Base-by-base conservation (phyloP, 495 filamentous ascomycete genomes). In the Tirmania nivea region DNA sequence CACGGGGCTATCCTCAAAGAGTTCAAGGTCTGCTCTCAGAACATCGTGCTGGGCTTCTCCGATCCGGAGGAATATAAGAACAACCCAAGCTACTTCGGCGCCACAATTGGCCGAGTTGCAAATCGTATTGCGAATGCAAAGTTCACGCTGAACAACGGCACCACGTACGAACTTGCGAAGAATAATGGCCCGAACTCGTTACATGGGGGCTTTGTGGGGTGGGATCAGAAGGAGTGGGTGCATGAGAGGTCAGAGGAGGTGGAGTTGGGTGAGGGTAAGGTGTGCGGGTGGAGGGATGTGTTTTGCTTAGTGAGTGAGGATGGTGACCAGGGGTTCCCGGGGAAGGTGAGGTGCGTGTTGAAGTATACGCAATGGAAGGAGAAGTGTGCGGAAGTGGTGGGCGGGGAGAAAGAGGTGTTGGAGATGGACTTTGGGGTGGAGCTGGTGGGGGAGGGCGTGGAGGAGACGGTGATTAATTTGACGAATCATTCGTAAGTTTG, bases 401-500 rank as follows among this genome's bases (percentile, higher is more conserved):
- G n/a, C n/a, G 68, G 66, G 20, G 76, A 76, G 17, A 80, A 79
- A 64, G 72, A 76, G 54, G 68, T 69, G 34, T 67, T 96, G 54
- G 78, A 79, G 21, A 80, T 86, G 11, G 89, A 96, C 67, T 95
- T 89, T 65, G 85, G 94, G 71, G 85, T 81, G 1, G 77, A 88
- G 63, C 69, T 95, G 48, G 74, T 87, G 1, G 81, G 77, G 1
- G 75, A 78, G 50, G 79, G 80, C 34, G 79, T 78, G 20, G 77
- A 85, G 20, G 89, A 95, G 73, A 95, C 89, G 0, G 81, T 80
- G 3, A 73, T 95, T 58, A 89, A 84, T 61, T 73, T 94, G 59
- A 96, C 89, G 34, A 96, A 96, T 69, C 89, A 96, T 69, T 90
- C 84, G 86, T 92, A 69, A n/a, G 36, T n/a, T 42, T 9, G n/a